Conservation (phyloP, 306 rosid genomes). For the Gillenia trifoliata region DNA sequence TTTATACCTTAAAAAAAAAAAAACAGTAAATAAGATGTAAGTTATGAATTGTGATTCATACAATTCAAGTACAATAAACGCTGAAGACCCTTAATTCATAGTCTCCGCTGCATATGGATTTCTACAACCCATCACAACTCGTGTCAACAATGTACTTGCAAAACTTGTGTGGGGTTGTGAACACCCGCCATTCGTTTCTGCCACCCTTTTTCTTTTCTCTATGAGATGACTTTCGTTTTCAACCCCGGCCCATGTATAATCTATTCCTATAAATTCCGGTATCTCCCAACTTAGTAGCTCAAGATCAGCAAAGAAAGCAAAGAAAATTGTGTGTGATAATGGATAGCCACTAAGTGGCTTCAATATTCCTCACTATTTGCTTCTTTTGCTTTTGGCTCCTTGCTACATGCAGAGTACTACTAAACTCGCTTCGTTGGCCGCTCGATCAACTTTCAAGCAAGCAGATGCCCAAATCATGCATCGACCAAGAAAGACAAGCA, state of each 20-base stretch:
- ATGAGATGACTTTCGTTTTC: background rate
- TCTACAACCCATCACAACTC: no score
- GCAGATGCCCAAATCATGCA: background rate
- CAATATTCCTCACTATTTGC: background rate
- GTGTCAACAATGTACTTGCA: background rate
- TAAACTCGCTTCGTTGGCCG: background rate
- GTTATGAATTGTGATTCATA: no score
- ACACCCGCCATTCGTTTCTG: background rate
- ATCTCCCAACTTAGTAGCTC: background rate
- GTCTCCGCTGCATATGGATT: no score
- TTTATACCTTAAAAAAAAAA: no score
- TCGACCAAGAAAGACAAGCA: constrained; percentile 28
- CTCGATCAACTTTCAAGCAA: background rate
- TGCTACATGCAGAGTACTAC: background rate
- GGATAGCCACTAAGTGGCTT: background rate
- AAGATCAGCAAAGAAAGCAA: background rate
- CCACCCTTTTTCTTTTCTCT: no score
- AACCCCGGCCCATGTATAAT: background rate
- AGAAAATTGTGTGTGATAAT: background rate
- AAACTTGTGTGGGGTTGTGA: background rate
- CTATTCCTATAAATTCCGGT: no score
- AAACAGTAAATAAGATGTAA: no score
- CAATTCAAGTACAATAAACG: no score
- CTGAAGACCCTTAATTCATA: no score
- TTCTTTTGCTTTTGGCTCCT: background rate